Percentiles rank a stretch among this genome's conserved stretches.
These are phyloP conservation scores for Populus hybrid DNA, from an alignment of 441 rosid genomes.

Conservation along the genomic window DNA sequence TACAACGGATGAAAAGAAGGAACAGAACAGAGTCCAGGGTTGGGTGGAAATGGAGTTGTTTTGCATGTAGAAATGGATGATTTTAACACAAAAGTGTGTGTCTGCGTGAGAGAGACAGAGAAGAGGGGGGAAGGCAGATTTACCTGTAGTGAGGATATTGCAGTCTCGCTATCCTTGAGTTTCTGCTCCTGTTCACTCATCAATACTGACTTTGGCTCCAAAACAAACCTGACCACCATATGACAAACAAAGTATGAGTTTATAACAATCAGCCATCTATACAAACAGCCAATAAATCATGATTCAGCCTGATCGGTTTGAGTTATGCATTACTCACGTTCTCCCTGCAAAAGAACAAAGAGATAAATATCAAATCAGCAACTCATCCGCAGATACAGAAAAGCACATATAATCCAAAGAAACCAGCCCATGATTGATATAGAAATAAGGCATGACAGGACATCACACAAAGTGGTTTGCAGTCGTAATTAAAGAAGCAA, in stretches of 20 bases:
- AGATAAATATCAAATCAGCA: not conserved
- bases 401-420: not conserved
- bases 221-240: constrained; percentile 61
- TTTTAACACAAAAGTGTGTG: not conserved
- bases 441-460: not conserved
- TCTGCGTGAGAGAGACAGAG: not conserved
- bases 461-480: not conserved
- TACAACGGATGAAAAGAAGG: not conserved
- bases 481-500: not conserved
- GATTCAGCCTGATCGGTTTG: constrained; percentile 8
- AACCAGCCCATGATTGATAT: not conserved
- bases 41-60: not conserved
- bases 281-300: constrained; percentile 3
- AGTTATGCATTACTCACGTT: constrained; percentile 61
- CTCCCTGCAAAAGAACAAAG: constrained; percentile 64
- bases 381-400: not conserved
- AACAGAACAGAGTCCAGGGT: not conserved
- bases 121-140: not conserved
- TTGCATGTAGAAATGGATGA: not conserved
- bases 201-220: constrained; percentile 62
- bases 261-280: constrained; percentile 20
- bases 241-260: constrained; percentile 1
- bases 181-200: constrained; percentile 80
- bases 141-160: constrained; percentile 74
- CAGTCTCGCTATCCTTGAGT: constrained; percentile 79